Base-by-base conservation (phyloP, 345 rosid genomes). In the Populus pruinosa region DNA sequence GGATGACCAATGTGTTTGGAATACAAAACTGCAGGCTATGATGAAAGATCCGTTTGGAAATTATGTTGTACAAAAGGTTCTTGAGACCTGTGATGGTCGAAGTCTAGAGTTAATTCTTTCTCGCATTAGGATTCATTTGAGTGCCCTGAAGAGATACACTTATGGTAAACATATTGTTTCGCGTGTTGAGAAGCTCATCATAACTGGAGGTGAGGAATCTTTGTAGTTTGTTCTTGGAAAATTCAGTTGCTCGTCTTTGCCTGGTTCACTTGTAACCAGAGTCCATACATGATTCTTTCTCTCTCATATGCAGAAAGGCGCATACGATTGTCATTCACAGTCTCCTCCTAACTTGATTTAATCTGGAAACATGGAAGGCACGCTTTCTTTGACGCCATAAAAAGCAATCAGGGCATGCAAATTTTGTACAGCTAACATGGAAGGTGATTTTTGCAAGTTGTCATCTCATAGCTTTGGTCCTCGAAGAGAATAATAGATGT, bases 11-110 rank as follows among this genome's bases (percentile, higher is more conserved):
- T 20, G 44, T 68, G 25, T 69, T 63, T 72, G 72, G 38, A 53
- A 49, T 81, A 59, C 59, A 25, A 76, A 78, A 72, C 76, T 80
- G 88, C 94, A 92, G 99, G 98, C 93, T 13, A 93, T 96, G 99
- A 96, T 96, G 98, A 96, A 92, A 80, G 99, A 96, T 87, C 97
- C 98, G 44, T 93, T 90, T 61, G 99, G 98, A 81, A 96, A 96
- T 86, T 96, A 96, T 76, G 99, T 96, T 2, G 98, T 93, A 76
- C 98, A 93, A 74, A 94, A 93, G 88, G 97, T 94, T 83, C 89
- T 94, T 35, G 99, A 96, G 78, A 93, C 97, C 76, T 95, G 97
- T n/a, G 89, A 92, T 75, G 97, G 92, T 85, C 91, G 76, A 84
- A 92, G 87, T 71, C 92, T 93, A 6, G 91, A 89, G 75, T 86